Percentiles rank a stretch among this genome's conserved stretches.
These are phyloP conservation scores for Colletotrichum sidae DNA, from an alignment of 2,329 filamentous ascomycete species.

Conservation along the genomic window DNA sequence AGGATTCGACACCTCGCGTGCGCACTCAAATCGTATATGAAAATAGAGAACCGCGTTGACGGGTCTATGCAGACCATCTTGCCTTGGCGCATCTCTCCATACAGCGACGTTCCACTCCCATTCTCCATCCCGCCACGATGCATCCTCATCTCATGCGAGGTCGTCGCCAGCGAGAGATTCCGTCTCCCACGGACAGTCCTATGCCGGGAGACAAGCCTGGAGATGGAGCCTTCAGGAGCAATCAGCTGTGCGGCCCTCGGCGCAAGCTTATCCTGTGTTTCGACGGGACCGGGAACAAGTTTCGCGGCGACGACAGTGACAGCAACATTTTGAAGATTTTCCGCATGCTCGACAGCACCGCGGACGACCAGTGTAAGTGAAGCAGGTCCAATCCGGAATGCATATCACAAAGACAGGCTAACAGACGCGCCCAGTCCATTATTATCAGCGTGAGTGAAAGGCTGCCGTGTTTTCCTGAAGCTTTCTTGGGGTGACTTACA, in stretches of 20 bases:
- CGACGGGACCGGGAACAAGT: slow-evolving; percentile 73
- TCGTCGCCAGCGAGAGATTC: background rate
- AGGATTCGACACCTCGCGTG: no score
- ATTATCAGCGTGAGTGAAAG: slow-evolving; percentile 67
- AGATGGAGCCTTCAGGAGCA: slow-evolving; percentile 9
- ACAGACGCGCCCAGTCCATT: slow-evolving; percentile 56
- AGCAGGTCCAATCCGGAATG: background rate
- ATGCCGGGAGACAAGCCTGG: background rate
- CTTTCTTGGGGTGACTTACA: background rate
- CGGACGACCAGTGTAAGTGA: slow-evolving; percentile 67
- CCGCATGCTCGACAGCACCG: slow-evolving; percentile 74
- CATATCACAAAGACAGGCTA: background rate
- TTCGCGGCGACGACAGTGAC: slow-evolving; percentile 71
- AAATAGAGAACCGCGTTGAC: no score
- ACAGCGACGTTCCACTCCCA: no score
- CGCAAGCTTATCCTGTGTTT: slow-evolving; percentile 70
- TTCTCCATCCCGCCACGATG: background rate
- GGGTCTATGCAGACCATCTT: no score
- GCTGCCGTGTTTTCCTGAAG: background rate
- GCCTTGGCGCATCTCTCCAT: no score
- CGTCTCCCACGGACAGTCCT: background rate
- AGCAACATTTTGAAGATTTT: slow-evolving; percentile 79
- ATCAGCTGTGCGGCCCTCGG: slow-evolving; percentile 5
- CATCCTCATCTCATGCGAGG: background rate
- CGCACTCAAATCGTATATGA: no score